phyloP scores from a whole-genome alignment of 352 stramenopile species.

The Globisporangium solare region DNA sequence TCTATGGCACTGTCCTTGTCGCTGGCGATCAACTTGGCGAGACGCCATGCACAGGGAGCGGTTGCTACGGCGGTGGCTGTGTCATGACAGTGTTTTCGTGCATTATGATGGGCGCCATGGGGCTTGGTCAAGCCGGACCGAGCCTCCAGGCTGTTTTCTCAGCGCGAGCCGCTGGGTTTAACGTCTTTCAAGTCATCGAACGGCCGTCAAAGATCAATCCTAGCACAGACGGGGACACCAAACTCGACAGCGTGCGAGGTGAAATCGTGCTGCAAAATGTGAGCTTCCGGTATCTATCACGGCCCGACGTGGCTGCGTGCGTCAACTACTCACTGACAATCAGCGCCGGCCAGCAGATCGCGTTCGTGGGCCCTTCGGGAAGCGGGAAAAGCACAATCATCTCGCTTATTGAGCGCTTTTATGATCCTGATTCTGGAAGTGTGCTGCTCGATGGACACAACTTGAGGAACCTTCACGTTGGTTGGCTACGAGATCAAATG shows the following conservation, averaged over 20 bases:
- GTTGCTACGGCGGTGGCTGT: conserved; percentile 35
- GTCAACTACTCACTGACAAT: conserved; percentile 30
- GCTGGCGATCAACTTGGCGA: conserved; percentile 24
- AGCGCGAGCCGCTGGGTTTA: conserved; percentile 29
- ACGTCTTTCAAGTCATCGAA: conserved; percentile 52
- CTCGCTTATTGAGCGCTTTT: conserved; percentile 43
- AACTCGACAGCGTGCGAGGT: conserved; percentile 23
- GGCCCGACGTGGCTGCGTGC: conserved; percentile 23
- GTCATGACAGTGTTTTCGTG: conserved; percentile 52
- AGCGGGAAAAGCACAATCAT: conserved; percentile 49
- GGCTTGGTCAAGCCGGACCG: conserved; percentile 29
- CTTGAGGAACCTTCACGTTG: conserved; percentile 69
- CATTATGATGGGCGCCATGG: conserved; percentile 34
- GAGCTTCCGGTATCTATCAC: conserved; percentile 34
- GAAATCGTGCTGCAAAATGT: conserved; percentile 39
- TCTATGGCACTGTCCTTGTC: conserved; percentile 32
- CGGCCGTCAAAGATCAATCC: conserved; percentile 45
- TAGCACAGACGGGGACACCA: conserved; percentile 19
- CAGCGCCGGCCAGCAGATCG: conserved; percentile 31
- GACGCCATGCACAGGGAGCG: conserved; percentile 17
- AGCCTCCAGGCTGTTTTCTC: conserved; percentile 33
- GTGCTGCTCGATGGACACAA: conserved; percentile 38
- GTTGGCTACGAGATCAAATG: conserved; percentile 68
- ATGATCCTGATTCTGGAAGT: conserved; percentile 56
- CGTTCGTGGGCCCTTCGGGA: conserved; percentile 36